phyloP scores from a whole-genome alignment of 2,329 filamentous ascomycete genomes.

The Leptographium wingfieldii region DNA sequence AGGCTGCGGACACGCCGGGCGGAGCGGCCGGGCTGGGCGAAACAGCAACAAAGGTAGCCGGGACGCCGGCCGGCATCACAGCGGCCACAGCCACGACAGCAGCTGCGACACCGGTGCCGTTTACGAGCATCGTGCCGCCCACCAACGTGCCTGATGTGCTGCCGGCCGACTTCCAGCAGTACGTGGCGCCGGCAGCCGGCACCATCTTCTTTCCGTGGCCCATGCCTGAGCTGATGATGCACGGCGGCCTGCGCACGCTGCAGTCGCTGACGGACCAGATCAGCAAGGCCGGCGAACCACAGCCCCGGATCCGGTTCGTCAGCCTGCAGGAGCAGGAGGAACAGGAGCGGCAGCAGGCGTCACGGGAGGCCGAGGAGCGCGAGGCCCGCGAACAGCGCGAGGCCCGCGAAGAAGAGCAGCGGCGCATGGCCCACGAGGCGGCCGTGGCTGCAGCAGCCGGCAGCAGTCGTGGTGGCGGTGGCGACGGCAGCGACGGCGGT shows the following conservation, averaged over 20 bases:
- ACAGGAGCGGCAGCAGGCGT: conserved; percentile 34
- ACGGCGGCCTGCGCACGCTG: conserved; percentile 52
- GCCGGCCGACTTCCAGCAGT: conserved; percentile 34
- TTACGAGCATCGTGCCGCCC: conserved; percentile 12
- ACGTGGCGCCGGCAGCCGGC: conserved; percentile 42
- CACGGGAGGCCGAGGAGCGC: conserved; percentile 26
- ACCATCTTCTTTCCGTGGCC: conserved; percentile 69
- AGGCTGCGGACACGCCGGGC: not conserved
- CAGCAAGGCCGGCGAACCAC: conserved; percentile 13
- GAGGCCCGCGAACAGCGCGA: conserved; percentile 32
- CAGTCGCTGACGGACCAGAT: conserved; percentile 25
- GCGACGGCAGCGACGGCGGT: not conserved
- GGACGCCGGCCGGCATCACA: not conserved
- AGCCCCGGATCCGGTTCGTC: conserved; percentile 30
- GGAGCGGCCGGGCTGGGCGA: not conserved
- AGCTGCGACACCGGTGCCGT: conserved; percentile 9
- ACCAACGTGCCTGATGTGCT: conserved; percentile 24
- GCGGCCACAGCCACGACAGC: not conserved
- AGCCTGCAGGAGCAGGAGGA: conserved; percentile 36
- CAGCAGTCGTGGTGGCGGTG: not conserved
- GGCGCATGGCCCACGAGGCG: conserved; percentile 27
- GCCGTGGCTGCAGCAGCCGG: conserved; percentile 24
- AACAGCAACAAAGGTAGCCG: not conserved
- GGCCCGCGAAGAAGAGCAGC: conserved; percentile 32
- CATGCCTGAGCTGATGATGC: conserved; percentile 52